Conservation (phyloP, 225 moss, liverwort and hornwort species). For the Marchantia paleacea region DNA sequence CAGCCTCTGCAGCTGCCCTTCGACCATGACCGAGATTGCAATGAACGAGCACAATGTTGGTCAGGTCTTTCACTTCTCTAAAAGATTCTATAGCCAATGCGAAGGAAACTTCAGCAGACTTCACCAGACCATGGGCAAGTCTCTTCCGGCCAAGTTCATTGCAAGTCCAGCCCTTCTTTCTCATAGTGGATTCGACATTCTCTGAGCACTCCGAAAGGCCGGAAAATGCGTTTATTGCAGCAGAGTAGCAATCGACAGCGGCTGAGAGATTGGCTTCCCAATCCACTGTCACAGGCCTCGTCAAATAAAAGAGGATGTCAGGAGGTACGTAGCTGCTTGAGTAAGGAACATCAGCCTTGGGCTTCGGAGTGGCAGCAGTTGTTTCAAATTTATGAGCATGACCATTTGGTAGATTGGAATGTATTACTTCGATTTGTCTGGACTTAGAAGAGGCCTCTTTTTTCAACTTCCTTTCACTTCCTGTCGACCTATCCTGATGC, state of each 20-base stretch:
- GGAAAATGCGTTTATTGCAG: constrained; percentile 55
- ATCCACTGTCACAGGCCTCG: constrained; percentile 45
- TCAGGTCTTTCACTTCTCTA: constrained; percentile 76
- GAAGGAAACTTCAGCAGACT: constrained; percentile 70
- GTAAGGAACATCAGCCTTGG: background rate
- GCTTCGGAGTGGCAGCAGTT: background rate
- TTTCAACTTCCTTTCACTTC: background rate
- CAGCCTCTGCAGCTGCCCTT: constrained; percentile 80
- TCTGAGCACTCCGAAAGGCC: constrained; percentile 42
- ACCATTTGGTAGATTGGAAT: background rate
- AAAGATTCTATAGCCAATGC: constrained; percentile 68
- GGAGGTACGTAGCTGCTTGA: background rate
- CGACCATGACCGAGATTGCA: constrained; percentile 92
- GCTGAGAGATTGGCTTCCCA: constrained; percentile 82
- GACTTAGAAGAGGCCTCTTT: constrained; percentile 1
- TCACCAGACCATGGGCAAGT: constrained; percentile 71
- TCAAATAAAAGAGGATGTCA: constrained; percentile 65
- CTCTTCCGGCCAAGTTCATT: constrained; percentile 84
- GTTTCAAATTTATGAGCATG: background rate
- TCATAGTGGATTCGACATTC: constrained; percentile 47
- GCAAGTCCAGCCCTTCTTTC: constrained; percentile 92
- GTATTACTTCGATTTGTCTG: background rate
- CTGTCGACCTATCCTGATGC: background rate
- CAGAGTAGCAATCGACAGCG: constrained; percentile 65
- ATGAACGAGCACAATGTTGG: constrained; percentile 77